Conservation (phyloP, 345 rosid species). For the Nephelium lappaceum region DNA sequence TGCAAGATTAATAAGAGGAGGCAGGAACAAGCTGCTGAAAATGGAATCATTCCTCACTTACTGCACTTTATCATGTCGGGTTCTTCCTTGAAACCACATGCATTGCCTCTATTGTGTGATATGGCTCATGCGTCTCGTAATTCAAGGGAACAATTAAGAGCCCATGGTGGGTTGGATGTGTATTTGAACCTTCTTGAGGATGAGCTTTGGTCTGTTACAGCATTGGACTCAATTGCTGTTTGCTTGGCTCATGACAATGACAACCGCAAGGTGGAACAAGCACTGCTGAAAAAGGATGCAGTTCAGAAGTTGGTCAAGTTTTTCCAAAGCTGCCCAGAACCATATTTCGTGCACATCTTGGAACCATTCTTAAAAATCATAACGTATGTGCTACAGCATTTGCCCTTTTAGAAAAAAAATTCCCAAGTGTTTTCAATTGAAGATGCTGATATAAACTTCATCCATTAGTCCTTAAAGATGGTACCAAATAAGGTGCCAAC, state of each 20-base stretch:
- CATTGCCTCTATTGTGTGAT: constrained; percentile 92
- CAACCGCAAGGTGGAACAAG: constrained; percentile 92
- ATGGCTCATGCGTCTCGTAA: constrained; percentile 99
- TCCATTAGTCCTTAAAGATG: neutral
- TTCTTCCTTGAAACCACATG: constrained; percentile 79
- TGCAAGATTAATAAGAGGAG: constrained; percentile 99
- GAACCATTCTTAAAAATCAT: constrained; percentile 99
- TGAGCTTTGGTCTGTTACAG: constrained; percentile 85
- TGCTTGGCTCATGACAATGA: constrained; percentile 99
- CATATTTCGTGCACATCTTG: constrained; percentile 90
- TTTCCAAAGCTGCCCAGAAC: constrained; percentile 95
- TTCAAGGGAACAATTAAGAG: constrained; percentile 96
- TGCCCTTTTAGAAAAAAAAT: neutral
- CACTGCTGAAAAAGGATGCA: constrained; percentile 86
- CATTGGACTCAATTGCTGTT: constrained; percentile 93
- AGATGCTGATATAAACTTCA: neutral
- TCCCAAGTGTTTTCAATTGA: neutral
- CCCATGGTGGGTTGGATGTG: constrained; percentile 95
- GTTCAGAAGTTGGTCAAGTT: constrained; percentile 85
- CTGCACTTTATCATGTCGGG: constrained; percentile 80
- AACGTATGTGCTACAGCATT: constrained; percentile 52
- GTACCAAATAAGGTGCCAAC: neutral
- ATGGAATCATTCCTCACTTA: constrained; percentile 98
- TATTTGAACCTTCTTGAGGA: constrained; percentile 91
- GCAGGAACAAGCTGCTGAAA: constrained; percentile 99